Base-by-base conservation (phyloP, 495 filamentous ascomycete species). In the Neurospora cerealis region DNA sequence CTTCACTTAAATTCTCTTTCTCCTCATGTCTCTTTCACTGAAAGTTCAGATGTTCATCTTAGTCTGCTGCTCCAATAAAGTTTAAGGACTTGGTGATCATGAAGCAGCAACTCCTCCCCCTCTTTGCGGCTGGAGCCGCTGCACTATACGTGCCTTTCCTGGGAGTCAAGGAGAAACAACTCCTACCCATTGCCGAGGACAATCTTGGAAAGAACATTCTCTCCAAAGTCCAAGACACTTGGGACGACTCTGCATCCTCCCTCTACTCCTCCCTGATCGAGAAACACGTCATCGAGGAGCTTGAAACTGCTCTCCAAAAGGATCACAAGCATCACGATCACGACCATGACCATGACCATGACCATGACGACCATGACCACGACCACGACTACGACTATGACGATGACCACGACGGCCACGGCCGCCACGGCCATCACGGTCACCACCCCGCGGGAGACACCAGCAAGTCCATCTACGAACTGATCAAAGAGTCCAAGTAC, bases 381-480 rank as follows among this genome's bases (percentile, higher is more conserved):
- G 38, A 39, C 24, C 24, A 28, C 2, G 24, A 28, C 24, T 2
- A 28, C 24, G 24, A 28, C 24, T 2, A 0, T 28, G 24, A 28
- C 24, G 1, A 28, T 28, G 24, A 28, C 10, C 71, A 69, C 24
- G 66, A 70, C 13, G 69, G 37, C 19, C 21, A 70, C 28, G 70
- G 48, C 60, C 42, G 62, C 21, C 34, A 73, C 39, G 72, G 48
- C 41, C 28, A 69, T 13, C 74, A 75, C 48, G 74, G 74, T 44
- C 74, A 42, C 62, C 76, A 75, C 5, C 83, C 82, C 41, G 82
- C 76, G 54, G 75, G 75, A 73, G 76, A 77, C 75, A 71, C 38
- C 70, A 81, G 86, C n/a, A 91, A 94, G 78, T 96, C 93, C 39
- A 85, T 96, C 70, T 97, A 93, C 81, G 84, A 97, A 74, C 81